Evolutionary conservation across 2,329 filamentous ascomycete species (phyloP).

Genomic region (Arthroderma sp.): DNA sequence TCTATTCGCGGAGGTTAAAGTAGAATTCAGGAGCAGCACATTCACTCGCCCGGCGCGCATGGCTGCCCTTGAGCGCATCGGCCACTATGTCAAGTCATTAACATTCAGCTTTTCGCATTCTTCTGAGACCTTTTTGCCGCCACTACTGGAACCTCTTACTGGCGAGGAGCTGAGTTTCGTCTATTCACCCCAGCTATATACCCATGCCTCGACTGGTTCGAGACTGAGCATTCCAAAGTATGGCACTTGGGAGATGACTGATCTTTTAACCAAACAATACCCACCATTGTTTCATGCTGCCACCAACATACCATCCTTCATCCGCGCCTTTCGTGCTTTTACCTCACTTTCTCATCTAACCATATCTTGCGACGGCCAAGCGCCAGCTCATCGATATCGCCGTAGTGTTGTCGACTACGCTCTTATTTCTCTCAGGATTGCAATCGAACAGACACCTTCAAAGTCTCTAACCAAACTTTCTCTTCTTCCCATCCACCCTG

Average conservation of each 20-base stretch:
- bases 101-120: slow-evolving; percentile 67
- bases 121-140: slow-evolving; percentile 66
- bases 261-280: slow-evolving; percentile 74
- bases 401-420: slow-evolving; percentile 76
- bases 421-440: slow-evolving; percentile 72
- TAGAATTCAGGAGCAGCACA: slow-evolving; percentile 45
- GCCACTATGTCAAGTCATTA: slow-evolving; percentile 63
- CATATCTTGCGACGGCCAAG: slow-evolving; percentile 62
- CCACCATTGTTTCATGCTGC: slow-evolving; percentile 80
- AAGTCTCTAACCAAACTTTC: slow-evolving; percentile 55
- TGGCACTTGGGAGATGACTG: slow-evolving; percentile 62
- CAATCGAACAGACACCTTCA: slow-evolving; percentile 60
- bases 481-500: slow-evolving; percentile 59
- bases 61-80: slow-evolving; percentile 62
- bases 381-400: slow-evolving; percentile 55
- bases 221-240: slow-evolving; percentile 55
- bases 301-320: slow-evolving; percentile 74
- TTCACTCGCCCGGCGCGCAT: slow-evolving; percentile 64
- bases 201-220: slow-evolving; percentile 47
- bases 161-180: slow-evolving; percentile 68
- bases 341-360: slow-evolving; percentile 60
- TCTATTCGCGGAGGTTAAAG: slow-evolving; percentile 32
- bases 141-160: slow-evolving; percentile 64
- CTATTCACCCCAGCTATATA: slow-evolving; percentile 58
- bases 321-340: slow-evolving; percentile 56